Conservation (phyloP, 2,329 filamentous ascomycete species). For the Fonsecaea erecta region DNA sequence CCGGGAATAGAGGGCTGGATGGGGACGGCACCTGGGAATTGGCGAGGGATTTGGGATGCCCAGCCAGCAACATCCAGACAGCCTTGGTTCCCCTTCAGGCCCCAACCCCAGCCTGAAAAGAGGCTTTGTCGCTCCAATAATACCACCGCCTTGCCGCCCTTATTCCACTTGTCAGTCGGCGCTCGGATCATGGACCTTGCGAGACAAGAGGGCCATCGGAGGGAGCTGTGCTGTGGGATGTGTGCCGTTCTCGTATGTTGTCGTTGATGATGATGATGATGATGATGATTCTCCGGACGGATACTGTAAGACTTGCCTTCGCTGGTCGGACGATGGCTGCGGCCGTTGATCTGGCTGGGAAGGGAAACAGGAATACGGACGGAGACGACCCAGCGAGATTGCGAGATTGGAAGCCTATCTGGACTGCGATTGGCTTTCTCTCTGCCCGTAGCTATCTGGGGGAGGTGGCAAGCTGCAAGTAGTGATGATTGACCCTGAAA, state of each 20-base stretch:
- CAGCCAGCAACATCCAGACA: conserved; percentile 1
- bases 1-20: conserved; percentile 12
- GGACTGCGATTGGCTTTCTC: background rate
- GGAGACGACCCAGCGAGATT: background rate
- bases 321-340: background rate
- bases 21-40: background rate
- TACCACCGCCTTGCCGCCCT: conserved; percentile 8
- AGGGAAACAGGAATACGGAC: conserved; percentile 8
- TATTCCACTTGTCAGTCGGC: conserved; percentile 3
- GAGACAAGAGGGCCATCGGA: background rate
- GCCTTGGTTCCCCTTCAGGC: conserved; percentile 17
- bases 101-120: conserved; percentile 8
- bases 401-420: background rate
- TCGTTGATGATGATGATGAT: background rate
- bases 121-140: conserved; percentile 22
- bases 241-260: background rate
- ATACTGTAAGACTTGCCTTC: background rate
- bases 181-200: conserved; percentile 11
- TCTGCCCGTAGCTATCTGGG: background rate
- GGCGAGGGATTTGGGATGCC: conserved; percentile 10
- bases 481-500: background rate
- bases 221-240: background rate
- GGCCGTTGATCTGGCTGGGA: conserved; percentile 5
- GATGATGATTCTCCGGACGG: background rate
- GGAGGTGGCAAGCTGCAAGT: conserved; percentile 14